Conservation (phyloP, 1,284 basidiomycete species). For the Papiliotrema fonsecae region DNA sequence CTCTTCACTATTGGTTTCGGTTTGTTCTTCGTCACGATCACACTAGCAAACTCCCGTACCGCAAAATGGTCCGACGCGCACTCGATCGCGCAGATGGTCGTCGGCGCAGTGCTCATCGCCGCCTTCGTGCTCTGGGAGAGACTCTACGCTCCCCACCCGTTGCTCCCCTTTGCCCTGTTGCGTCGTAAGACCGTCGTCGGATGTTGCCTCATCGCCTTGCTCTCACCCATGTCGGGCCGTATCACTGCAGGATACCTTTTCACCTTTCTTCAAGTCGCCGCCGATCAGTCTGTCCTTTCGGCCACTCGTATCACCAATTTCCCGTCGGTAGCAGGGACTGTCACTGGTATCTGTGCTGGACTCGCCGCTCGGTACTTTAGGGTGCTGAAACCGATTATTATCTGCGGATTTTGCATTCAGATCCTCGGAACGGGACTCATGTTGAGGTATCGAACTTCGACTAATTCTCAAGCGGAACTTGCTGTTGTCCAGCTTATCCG, state of each 20-base stretch:
- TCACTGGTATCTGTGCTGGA: slow-evolving; percentile 27
- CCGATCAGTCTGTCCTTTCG: slow-evolving; percentile 12
- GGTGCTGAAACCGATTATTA: slow-evolving; percentile 38
- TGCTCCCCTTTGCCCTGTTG: slow-evolving; percentile 41
- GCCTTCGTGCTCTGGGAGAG: slow-evolving; percentile 38
- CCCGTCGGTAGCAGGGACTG: slow-evolving; percentile 27
- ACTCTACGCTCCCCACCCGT: slow-evolving; percentile 35
- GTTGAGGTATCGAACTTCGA: slow-evolving; percentile 35
- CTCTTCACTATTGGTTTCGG: slow-evolving; percentile 41
- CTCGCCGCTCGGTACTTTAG: slow-evolving; percentile 23
- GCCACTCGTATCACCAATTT: slow-evolving; percentile 33
- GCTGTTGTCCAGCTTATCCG: slow-evolving; percentile 37
- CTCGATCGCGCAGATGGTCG: slow-evolving; percentile 37
- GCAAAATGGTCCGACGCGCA: slow-evolving; percentile 39
- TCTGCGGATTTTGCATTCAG: slow-evolving; percentile 36
- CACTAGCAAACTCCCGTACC: slow-evolving; percentile 38
- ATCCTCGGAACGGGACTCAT: slow-evolving; percentile 37
- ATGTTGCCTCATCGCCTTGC: slow-evolving; percentile 32
- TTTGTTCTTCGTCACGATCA: slow-evolving; percentile 42
- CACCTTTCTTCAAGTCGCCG: slow-evolving; percentile 25
- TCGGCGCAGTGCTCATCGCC: slow-evolving; percentile 27
- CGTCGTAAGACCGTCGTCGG: slow-evolving; percentile 40
- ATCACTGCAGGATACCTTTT: slow-evolving; percentile 37
- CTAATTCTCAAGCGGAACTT: slow-evolving; percentile 32
- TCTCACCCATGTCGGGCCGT: slow-evolving; percentile 40